Conservation (phyloP, 2,329 filamentous ascomycete species). For the Xylaria sp. region DNA sequence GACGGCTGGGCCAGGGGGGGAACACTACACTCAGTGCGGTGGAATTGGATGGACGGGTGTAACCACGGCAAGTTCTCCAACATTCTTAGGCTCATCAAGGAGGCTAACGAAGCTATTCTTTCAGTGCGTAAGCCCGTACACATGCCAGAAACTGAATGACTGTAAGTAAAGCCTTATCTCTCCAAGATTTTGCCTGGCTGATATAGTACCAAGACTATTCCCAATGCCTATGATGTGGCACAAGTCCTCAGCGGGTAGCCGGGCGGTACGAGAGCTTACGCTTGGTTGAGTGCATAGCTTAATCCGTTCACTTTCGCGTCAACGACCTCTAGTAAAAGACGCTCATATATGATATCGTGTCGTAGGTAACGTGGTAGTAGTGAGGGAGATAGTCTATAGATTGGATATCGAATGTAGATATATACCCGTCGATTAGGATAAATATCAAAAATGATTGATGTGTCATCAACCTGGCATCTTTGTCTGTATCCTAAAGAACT, state of each 20-base stretch:
- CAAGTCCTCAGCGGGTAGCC: no score
- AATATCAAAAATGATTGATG: no score
- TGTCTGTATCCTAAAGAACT: not conserved
- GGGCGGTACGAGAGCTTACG: not conserved
- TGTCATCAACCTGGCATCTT: not conserved
- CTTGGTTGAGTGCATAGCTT: not conserved
- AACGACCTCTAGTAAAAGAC: not conserved
- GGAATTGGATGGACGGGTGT: slow-evolving; percentile 32
- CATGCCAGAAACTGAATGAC: slow-evolving; percentile 28
- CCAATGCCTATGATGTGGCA: slow-evolving; percentile 30
- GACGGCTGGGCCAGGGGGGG: slow-evolving; percentile 8
- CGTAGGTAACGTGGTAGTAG: not conserved
- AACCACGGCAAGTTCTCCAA: slow-evolving; percentile 21
- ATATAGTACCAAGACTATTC: slow-evolving; percentile 25
- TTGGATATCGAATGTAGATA: not conserved
- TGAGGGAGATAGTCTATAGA: not conserved
- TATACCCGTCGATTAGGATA: not conserved
- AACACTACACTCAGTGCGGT: slow-evolving; percentile 30
- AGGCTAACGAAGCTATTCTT: slow-evolving; percentile 13
- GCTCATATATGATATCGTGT: not conserved
- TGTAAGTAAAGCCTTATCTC: slow-evolving; percentile 26
- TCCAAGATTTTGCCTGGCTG: not conserved
- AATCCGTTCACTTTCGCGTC: not conserved
- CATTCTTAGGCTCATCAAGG: no score
- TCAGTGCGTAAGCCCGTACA: slow-evolving; percentile 35